Evolutionary conservation across 495 filamentous ascomycete genomes (phyloP).

Genomic region (Beverwykella pulmonaria): DNA sequence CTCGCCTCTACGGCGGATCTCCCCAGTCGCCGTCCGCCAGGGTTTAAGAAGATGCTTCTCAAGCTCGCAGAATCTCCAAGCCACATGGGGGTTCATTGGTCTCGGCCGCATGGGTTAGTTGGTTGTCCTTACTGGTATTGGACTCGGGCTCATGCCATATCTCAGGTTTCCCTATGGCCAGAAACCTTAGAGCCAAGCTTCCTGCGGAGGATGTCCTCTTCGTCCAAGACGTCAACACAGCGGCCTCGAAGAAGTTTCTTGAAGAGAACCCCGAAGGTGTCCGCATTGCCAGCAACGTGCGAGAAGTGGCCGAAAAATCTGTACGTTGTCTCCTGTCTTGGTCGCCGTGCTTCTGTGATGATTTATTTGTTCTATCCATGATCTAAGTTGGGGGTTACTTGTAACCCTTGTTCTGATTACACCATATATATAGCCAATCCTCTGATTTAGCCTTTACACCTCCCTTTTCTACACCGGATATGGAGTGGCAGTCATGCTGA

Average conservation of each 20-base stretch:
- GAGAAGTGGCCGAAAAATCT: slow-evolving; percentile 50
- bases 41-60: slow-evolving; percentile 34
- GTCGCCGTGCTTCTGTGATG: slow-evolving; percentile 37
- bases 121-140: not conserved
- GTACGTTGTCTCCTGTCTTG: slow-evolving; percentile 40
- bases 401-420: slow-evolving; percentile 46
- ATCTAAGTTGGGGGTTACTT: slow-evolving; percentile 52
- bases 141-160: slow-evolving; percentile 9
- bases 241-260: slow-evolving; percentile 46
- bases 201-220: slow-evolving; percentile 46
- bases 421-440: slow-evolving; percentile 49
- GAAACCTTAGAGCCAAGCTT: slow-evolving; percentile 53
- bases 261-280: slow-evolving; percentile 44
- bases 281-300: slow-evolving; percentile 43
- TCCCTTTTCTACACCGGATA: not conserved
- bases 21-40: slow-evolving; percentile 5
- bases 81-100: slow-evolving; percentile 50
- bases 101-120: slow-evolving; percentile 49
- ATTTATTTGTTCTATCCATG: slow-evolving; percentile 43
- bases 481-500: slow-evolving; percentile 4
- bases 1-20: slow-evolving; percentile 26
- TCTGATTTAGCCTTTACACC: slow-evolving; percentile 39
- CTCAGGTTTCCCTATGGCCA: slow-evolving; percentile 57
- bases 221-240: slow-evolving; percentile 53
- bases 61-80: slow-evolving; percentile 31